Base-by-base conservation (phyloP, 768 basidiomycete species). In the Pleurotus salmoneostramineus region DNA sequence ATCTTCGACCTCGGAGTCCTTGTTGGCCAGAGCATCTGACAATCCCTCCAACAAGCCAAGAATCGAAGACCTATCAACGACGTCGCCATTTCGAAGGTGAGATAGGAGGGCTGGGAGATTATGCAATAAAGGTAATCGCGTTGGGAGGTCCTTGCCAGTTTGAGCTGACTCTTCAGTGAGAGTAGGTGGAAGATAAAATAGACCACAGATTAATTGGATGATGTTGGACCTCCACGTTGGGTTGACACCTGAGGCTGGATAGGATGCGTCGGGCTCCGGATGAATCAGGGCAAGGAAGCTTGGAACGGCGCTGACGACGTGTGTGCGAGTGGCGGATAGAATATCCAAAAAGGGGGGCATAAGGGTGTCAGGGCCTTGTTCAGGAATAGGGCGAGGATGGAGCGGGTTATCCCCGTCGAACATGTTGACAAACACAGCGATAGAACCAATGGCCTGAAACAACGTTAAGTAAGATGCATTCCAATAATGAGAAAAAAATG, bases 31-130 rank as follows among this genome's bases (percentile, higher is more conserved):
- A 4, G 27, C 37, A n/a, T 54, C 40, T 10, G 43, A 6, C 52
- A 54, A 43, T 7, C 17, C 34, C 37, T 54, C 36, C 34, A 62
- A 12, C 11, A 64, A 48, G 36, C 48, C 31, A 35, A 60, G 47
- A 11, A 62, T 52, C 17, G 43, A 17, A 33, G 56, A 47, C 27
- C 56, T 32, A 42, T 60, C 61, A 36, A 59, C 21, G n/a, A 57
- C 45, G 17, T 58, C 43, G 27, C 47, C 50, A n/a, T 50, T 46
- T 4, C 48, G 42, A 27, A 64, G 56, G 48, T 59, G 49, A 37
- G 58, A 10, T 8, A 62, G 35, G 17, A 64, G 31, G 10, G 52
- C 51, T 8, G 50, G 56, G 15, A 64, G 50, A 49, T 59, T 32
- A 15, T 58, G 44, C 21, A 63, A n/a, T 43, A 60, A 12, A 10